These are phyloP conservation scores for Elsinoe arachidis DNA, from an alignment of 2,329 filamentous ascomycete genomes.

Conservation along the genomic window DNA sequence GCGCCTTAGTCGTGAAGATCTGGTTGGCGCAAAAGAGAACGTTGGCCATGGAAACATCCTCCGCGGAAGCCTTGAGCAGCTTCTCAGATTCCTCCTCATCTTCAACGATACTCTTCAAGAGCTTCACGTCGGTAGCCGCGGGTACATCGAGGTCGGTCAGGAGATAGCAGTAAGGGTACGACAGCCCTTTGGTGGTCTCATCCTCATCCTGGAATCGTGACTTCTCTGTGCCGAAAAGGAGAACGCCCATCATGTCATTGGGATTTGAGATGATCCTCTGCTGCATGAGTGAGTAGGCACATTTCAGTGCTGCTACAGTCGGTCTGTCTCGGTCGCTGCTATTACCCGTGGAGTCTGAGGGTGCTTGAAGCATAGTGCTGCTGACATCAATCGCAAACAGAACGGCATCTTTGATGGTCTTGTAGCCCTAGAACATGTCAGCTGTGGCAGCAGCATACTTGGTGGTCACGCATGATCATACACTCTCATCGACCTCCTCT, in stretches of 20 bases:
- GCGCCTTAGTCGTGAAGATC: conserved; percentile 87
- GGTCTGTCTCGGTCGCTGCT: conserved; percentile 72
- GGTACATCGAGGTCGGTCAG: conserved; percentile 83
- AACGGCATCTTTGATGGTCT: conserved; percentile 93
- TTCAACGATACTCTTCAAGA: conserved; percentile 65
- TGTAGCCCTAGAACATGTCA: conserved; percentile 60
- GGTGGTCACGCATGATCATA: conserved; percentile 28
- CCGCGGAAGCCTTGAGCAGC: conserved; percentile 59
- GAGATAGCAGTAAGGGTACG: conserved; percentile 87
- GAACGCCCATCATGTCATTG: conserved; percentile 91
- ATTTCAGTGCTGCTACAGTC: conserved; percentile 78
- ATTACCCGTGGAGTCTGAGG: conserved; percentile 57
- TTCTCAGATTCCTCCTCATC: conserved; percentile 64
- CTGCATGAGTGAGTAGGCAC: conserved; percentile 91
- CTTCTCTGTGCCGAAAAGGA: conserved; percentile 83
- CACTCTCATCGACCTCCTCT: conserved; percentile 59
- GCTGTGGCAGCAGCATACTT: neutral
- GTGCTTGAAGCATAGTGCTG: conserved; percentile 68
- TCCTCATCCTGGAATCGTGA: conserved; percentile 67
- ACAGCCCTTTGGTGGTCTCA: conserved; percentile 47
- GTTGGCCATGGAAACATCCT: conserved; percentile 72
- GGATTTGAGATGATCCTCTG: conserved; percentile 96
- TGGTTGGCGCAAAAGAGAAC: conserved; percentile 93
- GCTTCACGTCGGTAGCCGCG: conserved; percentile 76
- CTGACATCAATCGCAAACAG: conserved; percentile 90